Evolutionary conservation across 139 green algal species (phyloP).

Genomic region (Chlamydomonas schloesseri): DNA sequence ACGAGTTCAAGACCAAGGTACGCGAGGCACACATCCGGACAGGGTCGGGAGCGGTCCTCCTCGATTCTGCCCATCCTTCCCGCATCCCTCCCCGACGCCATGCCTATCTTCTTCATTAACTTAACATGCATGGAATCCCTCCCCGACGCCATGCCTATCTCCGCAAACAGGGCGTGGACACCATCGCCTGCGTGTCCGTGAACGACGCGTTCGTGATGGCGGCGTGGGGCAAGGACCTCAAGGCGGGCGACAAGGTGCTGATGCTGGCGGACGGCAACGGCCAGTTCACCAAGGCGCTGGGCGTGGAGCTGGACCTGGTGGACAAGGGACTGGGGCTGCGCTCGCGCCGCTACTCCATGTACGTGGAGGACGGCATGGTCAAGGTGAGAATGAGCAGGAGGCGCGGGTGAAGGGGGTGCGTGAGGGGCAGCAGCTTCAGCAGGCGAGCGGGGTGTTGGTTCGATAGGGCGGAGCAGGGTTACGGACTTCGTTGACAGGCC

Average conservation of each 20-base stretch:
- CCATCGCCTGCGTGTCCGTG: conserved; percentile 94
- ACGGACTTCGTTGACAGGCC: too few species aligned
- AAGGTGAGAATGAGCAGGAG: conserved; percentile 34
- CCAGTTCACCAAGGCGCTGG: conserved; percentile 88
- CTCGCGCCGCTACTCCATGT: conserved; percentile 90
- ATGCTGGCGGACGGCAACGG: conserved; percentile 95
- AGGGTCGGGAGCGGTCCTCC: too few species aligned
- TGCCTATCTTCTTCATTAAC: background rate
- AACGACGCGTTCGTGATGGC: conserved; percentile 99
- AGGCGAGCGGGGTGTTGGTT: too few species aligned
- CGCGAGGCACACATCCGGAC: background rate
- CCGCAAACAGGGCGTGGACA: conserved; percentile 89
- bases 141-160: too few species aligned
- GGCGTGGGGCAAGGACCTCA: conserved; percentile 91
- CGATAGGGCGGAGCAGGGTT: too few species aligned
- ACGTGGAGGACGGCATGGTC: conserved; percentile 90
- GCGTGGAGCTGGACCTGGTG: conserved; percentile 91
- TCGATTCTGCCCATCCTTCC: background rate
- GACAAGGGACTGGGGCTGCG: conserved; percentile 94
- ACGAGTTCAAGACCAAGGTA: conserved; percentile 89
- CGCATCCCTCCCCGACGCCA: background rate
- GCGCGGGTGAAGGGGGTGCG: background rate
- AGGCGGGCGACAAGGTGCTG: conserved; percentile 86
- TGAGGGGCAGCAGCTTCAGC: too few species aligned
- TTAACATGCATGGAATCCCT: too few species aligned